Evolutionary conservation across 2,329 filamentous ascomycete genomes (phyloP), one percentile per base, ranked within the genome.

Genomic region (Celoporthe dispersa): DNA sequence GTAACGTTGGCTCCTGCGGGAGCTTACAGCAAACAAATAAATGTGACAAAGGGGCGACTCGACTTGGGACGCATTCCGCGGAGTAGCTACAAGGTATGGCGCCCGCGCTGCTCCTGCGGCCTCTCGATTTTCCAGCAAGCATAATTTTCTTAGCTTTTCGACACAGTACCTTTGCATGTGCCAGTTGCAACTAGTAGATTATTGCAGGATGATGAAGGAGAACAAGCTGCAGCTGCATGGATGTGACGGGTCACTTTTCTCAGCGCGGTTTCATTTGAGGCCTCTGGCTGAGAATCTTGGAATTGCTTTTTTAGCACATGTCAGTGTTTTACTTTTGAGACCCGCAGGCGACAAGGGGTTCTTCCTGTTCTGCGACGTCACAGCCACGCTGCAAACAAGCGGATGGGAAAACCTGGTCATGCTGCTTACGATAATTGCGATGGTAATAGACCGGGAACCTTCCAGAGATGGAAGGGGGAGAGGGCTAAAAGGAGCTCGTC

Each of bases 51-150:
- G n/a, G n/a, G 35, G 35, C 35, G 35, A 4, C 8, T 35, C 35
- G 8, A 35, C 35, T 8, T 8, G 35, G 35, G 35, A 8, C 35
- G 25, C 37, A 28, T 48, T 6, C 1, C n/a, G 37, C 11, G 16
- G 19, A 48, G 60, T 14, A 9, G 19, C 35, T 62, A 25, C 19
- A 62, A 19, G 19, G 44, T 41, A 35, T 35, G 35, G 3, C 11
- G n/a, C n/a, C 4, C n/a, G 37, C 37, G 14, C 31, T 64, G 62
- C 62, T 64, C 51, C 25, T 64, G 41, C 41, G 19, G 62, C 62
- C 1, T 48, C 28, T 48, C n/a, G 31, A 35, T 9, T 31, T 6
- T 7, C 7, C 19, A 35, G 31, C 57, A 35, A 35, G 19, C 14
- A 35, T 11, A 35, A 48, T 55, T 4, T 6, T 28, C 8, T 25